Conservation (phyloP, 73 alveolate genomes). For the Symbiodinium natans region DNA sequence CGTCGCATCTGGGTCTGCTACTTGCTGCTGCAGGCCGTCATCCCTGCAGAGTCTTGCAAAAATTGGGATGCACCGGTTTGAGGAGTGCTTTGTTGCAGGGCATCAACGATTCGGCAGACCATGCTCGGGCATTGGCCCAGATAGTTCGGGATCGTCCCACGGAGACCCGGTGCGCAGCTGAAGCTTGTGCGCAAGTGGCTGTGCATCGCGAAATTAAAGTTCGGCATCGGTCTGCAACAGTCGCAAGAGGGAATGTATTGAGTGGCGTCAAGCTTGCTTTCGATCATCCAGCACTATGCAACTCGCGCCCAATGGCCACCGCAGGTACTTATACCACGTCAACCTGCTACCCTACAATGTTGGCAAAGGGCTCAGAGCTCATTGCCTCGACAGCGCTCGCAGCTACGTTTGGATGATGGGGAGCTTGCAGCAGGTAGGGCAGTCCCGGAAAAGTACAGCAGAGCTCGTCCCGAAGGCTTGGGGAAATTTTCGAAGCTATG, state of each 20-base stretch:
- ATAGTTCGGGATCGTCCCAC: constrained; percentile 45
- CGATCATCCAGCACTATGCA: too few species aligned
- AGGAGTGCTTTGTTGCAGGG: not conserved
- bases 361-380: not conserved
- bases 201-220: not conserved
- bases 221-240: not conserved
- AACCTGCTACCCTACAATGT: constrained; percentile 88
- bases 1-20: constrained; percentile 83
- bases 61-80: not conserved
- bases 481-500: not conserved
- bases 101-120: constrained; percentile 50
- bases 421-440: constrained; percentile 4
- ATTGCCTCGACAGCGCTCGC: not conserved
- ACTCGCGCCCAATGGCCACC: too few species aligned
- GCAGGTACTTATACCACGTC: constrained; percentile 84
- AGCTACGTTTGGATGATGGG: not conserved
- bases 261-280: not conserved
- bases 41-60: not conserved
- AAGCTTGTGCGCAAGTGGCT: not conserved
- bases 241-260: not conserved
- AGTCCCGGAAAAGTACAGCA: constrained; percentile 51
- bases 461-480: constrained; percentile 56
- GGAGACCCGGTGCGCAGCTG: constrained; percentile 5
- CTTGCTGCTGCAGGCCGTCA: constrained; percentile 32
- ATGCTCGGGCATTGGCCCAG: constrained; percentile 74